These are phyloP conservation scores for Mucuna pruriens DNA, from an alignment of 306 rosid genomes.

Conservation along the genomic window DNA sequence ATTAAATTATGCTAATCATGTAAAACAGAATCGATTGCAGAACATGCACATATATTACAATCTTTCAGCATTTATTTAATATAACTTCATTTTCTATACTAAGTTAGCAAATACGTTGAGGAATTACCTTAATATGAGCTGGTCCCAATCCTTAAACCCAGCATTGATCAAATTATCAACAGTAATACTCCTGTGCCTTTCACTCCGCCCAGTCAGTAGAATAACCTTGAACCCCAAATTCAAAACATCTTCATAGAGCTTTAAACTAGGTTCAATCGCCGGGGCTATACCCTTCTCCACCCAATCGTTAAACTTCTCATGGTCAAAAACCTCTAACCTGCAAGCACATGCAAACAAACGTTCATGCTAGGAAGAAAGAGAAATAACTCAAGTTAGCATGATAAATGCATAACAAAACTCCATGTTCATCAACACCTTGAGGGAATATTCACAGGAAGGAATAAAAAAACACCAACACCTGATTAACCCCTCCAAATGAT, in stretches of 20 bases:
- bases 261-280: slow-evolving; percentile 70
- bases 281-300: slow-evolving; percentile 72
- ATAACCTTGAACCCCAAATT: slow-evolving; percentile 76
- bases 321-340: slow-evolving; percentile 72
- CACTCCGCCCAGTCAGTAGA: slow-evolving; percentile 87
- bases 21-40: slow-evolving; percentile 3
- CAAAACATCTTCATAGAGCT: slow-evolving; percentile 74
- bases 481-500: neutral
- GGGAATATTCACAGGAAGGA: neutral
- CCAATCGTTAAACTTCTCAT: slow-evolving; percentile 69
- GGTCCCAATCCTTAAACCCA: slow-evolving; percentile 78
- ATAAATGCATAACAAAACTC: neutral
- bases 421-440: neutral
- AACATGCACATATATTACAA: slow-evolving; percentile 13
- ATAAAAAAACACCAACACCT: neutral
- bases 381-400: neutral
- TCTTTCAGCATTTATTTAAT: neutral
- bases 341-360: slow-evolving; percentile 33
- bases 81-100: neutral
- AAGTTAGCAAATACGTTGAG: neutral
- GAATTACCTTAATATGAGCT: slow-evolving; percentile 79
- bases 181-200: slow-evolving; percentile 64
- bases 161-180: slow-evolving; percentile 71
- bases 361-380: neutral
- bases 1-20: neutral